Percentiles rank a stretch among this genome's conserved stretches.
Evolutionary conservation across 2,329 filamentous ascomycete species (phyloP).

Genomic region (Penicillium sp.): DNA sequence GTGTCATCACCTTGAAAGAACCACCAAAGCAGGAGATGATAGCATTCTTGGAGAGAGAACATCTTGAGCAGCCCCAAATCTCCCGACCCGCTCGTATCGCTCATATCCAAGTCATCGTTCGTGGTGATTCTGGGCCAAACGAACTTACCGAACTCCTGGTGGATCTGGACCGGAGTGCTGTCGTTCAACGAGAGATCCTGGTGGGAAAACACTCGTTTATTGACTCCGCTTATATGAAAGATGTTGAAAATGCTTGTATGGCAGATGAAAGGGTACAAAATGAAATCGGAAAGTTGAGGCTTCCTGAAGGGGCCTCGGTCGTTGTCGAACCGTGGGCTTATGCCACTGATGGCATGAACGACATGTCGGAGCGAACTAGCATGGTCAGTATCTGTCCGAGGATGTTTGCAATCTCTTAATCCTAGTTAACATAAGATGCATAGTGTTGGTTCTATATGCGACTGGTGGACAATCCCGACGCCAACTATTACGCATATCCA

Average conservation of each 20-base stretch:
- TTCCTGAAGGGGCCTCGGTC: conserved; percentile 48
- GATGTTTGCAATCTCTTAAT: neutral
- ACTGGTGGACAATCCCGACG: conserved; percentile 44
- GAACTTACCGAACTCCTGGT: conserved; percentile 25
- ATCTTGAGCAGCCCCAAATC: conserved; percentile 25
- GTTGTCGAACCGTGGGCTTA: conserved; percentile 58
- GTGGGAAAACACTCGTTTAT: conserved; percentile 29
- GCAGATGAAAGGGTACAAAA: conserved; percentile 44
- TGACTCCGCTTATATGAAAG: conserved; percentile 47
- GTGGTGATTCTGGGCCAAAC: conserved; percentile 6
- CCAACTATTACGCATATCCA: conserved; percentile 59
- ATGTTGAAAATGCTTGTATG: conserved; percentile 49
- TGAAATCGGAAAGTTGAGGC: conserved; percentile 38
- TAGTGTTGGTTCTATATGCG: conserved; percentile 35
- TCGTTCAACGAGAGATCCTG: conserved; percentile 20
- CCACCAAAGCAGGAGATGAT: conserved; percentile 51
- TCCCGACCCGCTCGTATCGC: conserved; percentile 38
- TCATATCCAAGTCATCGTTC: conserved; percentile 37
- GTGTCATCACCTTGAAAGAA: conserved; percentile 52
- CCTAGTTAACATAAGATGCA: neutral
- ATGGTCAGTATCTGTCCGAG: conserved; percentile 42
- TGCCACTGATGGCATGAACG: conserved; percentile 50
- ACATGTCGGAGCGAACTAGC: conserved; percentile 46
- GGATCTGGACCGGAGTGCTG: conserved; percentile 16
- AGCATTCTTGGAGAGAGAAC: conserved; percentile 46